Evolutionary conservation across 805 yeast species (phyloP).

Genomic region (Wickerhamiella qilinensis): DNA sequence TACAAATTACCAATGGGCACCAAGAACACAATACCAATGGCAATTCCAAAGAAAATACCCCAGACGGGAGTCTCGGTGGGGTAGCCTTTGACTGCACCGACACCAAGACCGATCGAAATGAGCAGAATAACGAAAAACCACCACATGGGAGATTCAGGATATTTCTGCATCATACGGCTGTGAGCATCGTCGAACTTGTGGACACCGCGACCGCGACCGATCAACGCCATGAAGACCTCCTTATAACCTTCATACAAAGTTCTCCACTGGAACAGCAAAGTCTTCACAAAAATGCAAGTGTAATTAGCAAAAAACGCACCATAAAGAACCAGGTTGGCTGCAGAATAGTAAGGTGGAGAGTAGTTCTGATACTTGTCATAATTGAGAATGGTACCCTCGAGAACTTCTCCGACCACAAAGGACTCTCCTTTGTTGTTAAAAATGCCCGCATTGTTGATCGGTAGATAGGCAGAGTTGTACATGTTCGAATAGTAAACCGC

Average conservation of each 20-base stretch:
- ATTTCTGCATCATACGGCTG: constrained; percentile 31
- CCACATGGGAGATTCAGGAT: constrained; percentile 39
- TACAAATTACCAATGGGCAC: constrained; percentile 46
- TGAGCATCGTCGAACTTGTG: constrained; percentile 29
- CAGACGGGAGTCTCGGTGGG: constrained; percentile 38
- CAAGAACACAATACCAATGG: constrained; percentile 38
- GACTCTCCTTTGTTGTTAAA: constrained; percentile 35
- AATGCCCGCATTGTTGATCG: constrained; percentile 31
- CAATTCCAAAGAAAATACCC: constrained; percentile 43
- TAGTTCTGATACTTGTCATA: constrained; percentile 28
- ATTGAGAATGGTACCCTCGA: constrained; percentile 29
- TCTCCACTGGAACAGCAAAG: constrained; percentile 30
- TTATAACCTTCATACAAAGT: constrained; percentile 15
- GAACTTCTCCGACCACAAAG: constrained; percentile 29
- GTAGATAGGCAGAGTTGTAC: constrained; percentile 26
- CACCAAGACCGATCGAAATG: constrained; percentile 29
- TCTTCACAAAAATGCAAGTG: constrained; percentile 37
- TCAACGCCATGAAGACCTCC: constrained; percentile 6
- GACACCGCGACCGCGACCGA: constrained; percentile 6
- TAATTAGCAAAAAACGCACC: constrained; percentile 37
- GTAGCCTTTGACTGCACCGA: constrained; percentile 27
- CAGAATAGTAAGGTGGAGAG: constrained; percentile 44
- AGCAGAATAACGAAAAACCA: constrained; percentile 31
- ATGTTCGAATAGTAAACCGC: constrained; percentile 27
- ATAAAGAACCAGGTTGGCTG: constrained; percentile 36